Evolutionary conservation across 306 rosid species (phyloP), one percentile per base, ranked within the genome.

Genomic region (Trifolium fragiferum): DNA sequence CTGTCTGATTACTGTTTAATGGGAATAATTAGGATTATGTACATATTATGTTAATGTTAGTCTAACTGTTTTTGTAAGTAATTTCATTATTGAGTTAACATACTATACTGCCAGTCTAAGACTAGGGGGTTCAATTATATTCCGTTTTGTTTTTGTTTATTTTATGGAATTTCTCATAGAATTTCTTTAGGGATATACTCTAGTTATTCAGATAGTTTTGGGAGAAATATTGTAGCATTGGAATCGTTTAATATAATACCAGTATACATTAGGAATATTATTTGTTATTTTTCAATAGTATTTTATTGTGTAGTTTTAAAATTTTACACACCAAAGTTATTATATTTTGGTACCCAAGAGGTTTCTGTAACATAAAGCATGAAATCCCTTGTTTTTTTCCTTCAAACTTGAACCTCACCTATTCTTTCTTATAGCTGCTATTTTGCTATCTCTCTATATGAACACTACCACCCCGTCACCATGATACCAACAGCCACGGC

Each of bases 251-350:
- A 20, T 63, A 74, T 46, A 30, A 11, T 30, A 30, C 33, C 5
- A 30, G 33, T 62, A 73, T 60, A 33, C 21, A 49, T 30, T 20
- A 51, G 10, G 30, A 41, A 10, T 65, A 51, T 60, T 46, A 9
- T 49, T 49, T 72, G 18, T n/a, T 21, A 27, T 9, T 57, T 19
- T 32, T 35, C 27, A 5, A 49, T 15, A 9, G 30, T 54, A 19
- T 16, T 21, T 66, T 62, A 4, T 16, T 40, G 8, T 63, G 54
- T 4, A 35, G 11, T 66, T 66, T 65, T 66, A n/a, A 6, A 21
- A 81, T 72, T 74, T 91, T 66, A 79, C 21, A 20, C 59, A 13
- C 27, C 55, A 14, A 16, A 27, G 57, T 16, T 14, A 2, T 67
- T 46, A 60, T 80, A 60, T 54, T 12, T 46, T 27, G 6, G 30